phyloP scores from a whole-genome alignment of 31 red algal genomes.

The Porphyra umbilicalis region DNA sequence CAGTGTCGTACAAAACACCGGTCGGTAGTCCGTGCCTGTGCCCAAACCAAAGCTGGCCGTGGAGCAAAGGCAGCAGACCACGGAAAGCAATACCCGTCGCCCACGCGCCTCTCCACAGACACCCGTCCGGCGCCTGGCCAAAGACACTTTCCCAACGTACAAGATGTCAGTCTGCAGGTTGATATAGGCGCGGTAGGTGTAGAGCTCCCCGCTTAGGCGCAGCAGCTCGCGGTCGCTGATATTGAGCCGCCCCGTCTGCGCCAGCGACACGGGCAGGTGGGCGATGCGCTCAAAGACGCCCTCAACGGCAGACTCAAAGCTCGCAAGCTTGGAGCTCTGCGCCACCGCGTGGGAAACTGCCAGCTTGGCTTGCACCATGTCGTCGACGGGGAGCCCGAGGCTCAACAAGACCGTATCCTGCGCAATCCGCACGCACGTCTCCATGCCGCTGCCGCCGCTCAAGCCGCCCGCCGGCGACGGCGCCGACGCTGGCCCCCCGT shows the following conservation, averaged over 20 bases:
- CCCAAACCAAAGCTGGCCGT: neutral
- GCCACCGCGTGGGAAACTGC: constrained; percentile 32
- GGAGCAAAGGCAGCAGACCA: neutral
- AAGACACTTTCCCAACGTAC: too few species aligned
- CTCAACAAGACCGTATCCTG: neutral
- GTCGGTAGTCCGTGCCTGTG: too few species aligned
- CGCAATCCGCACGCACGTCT: neutral
- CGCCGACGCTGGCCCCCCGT: neutral
- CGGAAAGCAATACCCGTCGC: neutral
- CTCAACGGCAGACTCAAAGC: constrained; percentile 47
- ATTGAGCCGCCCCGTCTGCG: constrained; percentile 20
- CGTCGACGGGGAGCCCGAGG: constrained; percentile 3
- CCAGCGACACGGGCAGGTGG: constrained; percentile 25
- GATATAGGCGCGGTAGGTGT: constrained; percentile 20
- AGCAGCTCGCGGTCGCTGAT: constrained; percentile 38
- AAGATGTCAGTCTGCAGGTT: constrained; percentile 40
- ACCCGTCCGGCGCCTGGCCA: too few species aligned
- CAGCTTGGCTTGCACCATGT: constrained; percentile 23
- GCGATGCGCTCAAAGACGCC: constrained; percentile 26
- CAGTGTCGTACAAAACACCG: too few species aligned
- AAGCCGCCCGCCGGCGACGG: neutral
- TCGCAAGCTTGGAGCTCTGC: constrained; percentile 33
- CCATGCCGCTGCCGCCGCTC: neutral
- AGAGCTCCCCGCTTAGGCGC: constrained; percentile 30
- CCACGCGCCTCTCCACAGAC: neutral